Evolutionary conservation across 352 stramenopile species (phyloP).

Genomic region (Paralagenidium karlingii): DNA sequence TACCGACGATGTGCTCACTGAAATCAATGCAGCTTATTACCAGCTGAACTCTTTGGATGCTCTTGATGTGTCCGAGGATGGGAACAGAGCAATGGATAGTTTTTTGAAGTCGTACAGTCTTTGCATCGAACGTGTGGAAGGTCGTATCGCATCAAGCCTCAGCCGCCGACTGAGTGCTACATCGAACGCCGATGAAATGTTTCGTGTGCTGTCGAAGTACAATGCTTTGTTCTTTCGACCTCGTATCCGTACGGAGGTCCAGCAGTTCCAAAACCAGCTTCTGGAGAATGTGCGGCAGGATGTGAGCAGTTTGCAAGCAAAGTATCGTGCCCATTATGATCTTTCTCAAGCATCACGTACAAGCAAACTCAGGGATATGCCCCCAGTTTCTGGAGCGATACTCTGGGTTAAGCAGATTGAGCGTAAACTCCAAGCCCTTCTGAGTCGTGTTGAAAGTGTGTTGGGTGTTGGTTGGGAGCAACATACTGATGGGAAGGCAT

Average conservation of each 20-base stretch:
- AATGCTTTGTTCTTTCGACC: conserved; percentile 96
- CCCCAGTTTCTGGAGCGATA: conserved; percentile 95
- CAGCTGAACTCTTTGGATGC: conserved; percentile 67
- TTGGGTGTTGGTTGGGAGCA: conserved; percentile 96
- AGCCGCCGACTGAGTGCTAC: conserved; percentile 79
- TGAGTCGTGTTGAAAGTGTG: conserved; percentile 95
- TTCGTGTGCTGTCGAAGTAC: conserved; percentile 96
- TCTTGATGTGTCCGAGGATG: conserved; percentile 79
- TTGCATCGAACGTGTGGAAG: conserved; percentile 88
- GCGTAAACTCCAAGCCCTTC: conserved; percentile 94
- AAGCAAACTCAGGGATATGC: conserved; percentile 94
- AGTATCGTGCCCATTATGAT: conserved; percentile 92
- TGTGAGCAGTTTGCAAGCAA: conserved; percentile 93
- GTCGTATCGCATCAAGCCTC: conserved; percentile 83
- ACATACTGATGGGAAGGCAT: conserved; percentile 91
- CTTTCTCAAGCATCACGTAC: conserved; percentile 92
- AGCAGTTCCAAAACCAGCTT: conserved; percentile 98
- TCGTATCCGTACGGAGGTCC: conserved; percentile 90
- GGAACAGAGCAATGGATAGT: conserved; percentile 71
- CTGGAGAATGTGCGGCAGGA: conserved; percentile 97
- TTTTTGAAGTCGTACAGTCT: conserved; percentile 84
- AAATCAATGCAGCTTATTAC: conserved; percentile 85
- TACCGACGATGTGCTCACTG: conserved; percentile 63
- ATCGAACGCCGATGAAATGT: conserved; percentile 92
- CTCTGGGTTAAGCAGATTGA: conserved; percentile 99